Percentiles rank a stretch among this genome's conserved stretches.
Conservation (phyloP, 352 stramenopile species). For the Pythium vanterpoolii region DNA sequence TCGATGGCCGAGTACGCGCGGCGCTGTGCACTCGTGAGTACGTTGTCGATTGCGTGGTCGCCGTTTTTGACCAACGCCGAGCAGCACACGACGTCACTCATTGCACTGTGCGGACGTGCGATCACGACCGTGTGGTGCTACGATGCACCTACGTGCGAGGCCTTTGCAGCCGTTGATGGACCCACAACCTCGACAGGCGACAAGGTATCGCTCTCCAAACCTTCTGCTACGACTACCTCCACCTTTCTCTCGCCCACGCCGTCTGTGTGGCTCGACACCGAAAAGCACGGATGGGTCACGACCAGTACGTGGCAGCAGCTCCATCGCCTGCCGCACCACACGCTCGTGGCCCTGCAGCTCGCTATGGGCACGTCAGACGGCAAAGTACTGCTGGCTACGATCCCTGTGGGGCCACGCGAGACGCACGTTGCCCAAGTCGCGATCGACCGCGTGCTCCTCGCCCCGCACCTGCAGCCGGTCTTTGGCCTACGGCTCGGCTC, state of each 20-base stretch:
- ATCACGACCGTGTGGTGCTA: conserved; percentile 75
- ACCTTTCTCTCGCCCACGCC: conserved; percentile 36
- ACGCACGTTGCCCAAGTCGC: conserved; percentile 23
- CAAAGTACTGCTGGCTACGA: conserved; percentile 45
- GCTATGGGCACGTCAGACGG: conserved; percentile 60
- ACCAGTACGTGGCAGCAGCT: conserved; percentile 70
- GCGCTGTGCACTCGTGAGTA: conserved; percentile 53
- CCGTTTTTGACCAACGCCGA: conserved; percentile 46
- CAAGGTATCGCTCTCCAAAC: background rate
- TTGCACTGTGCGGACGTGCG: conserved; percentile 60
- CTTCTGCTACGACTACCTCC: background rate
- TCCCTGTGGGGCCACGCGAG: conserved; percentile 29
- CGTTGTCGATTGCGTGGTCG: conserved; percentile 69
- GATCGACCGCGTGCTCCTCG: conserved; percentile 47
- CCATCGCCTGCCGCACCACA: conserved; percentile 28
- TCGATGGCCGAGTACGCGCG: conserved; percentile 60
- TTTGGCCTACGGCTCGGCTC: conserved; percentile 51
- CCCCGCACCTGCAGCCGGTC: conserved; percentile 61
- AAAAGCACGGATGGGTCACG: conserved; percentile 68
- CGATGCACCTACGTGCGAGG: conserved; percentile 38
- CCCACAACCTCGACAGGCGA: no score
- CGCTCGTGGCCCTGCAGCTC: conserved; percentile 29
- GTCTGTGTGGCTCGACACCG: conserved; percentile 60
- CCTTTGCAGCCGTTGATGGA: conserved; percentile 12
- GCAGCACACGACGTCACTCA: conserved; percentile 50